These are phyloP conservation scores for Jamesozyma piceae DNA, from an alignment of 805 yeast species.

Conservation along the genomic window DNA sequence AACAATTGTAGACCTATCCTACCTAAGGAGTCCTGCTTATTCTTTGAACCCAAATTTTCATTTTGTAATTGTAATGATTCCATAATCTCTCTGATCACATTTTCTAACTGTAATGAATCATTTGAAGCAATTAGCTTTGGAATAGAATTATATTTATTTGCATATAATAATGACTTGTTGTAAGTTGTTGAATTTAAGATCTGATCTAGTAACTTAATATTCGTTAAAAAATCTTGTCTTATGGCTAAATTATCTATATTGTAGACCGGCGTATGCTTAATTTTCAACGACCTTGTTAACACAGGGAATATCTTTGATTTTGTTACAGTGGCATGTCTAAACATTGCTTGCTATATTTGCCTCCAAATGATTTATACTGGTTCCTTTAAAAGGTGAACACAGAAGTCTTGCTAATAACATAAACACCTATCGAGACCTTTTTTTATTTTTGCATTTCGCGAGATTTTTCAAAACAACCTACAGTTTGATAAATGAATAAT, in stretches of 20 bases:
- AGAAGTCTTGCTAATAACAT: too few relatives aligned
- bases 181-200: constrained; percentile 16
- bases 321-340: too few relatives aligned
- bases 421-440: too few relatives aligned
- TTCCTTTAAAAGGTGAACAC: too few relatives aligned
- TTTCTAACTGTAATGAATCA: constrained; percentile 13
- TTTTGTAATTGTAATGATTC: constrained; percentile 12
- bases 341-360: too few relatives aligned
- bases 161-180: constrained; percentile 17
- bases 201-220: constrained; percentile 14
- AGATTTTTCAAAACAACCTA: too few relatives aligned
- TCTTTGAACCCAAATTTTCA: not conserved
- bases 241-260: not conserved
- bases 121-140: constrained; percentile 19
- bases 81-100: constrained; percentile 15
- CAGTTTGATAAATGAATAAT: too few relatives aligned
- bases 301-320: too few relatives aligned
- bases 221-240: not conserved
- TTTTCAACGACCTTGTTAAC: not conserved
- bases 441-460: too few relatives aligned
- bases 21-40: not conserved
- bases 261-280: constrained; percentile 1
- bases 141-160: constrained; percentile 17
- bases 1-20: constrained; percentile 22
- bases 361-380: too few relatives aligned